phyloP scores from a whole-genome alignment of 306 rosid species.

The Casuarina cunninghamiana region DNA sequence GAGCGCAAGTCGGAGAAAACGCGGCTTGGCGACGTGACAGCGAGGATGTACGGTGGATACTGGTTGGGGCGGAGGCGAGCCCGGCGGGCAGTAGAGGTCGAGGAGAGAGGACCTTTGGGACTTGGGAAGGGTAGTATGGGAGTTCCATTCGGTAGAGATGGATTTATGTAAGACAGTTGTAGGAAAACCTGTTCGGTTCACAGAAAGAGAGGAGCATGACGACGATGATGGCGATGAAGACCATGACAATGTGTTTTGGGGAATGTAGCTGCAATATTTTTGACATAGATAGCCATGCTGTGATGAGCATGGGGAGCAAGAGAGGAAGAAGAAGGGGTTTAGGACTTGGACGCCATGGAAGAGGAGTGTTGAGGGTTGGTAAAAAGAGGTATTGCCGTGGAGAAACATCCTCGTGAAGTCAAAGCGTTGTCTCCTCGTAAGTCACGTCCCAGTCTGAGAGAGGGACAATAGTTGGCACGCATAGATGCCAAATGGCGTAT shows the following conservation, averaged over 20 bases:
- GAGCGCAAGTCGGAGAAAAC: slow-evolving; percentile 18
- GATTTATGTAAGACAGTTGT: slow-evolving; percentile 3
- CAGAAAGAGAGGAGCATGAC: slow-evolving; percentile 12
- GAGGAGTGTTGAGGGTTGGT: not conserved
- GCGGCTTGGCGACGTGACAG: slow-evolving; percentile 10
- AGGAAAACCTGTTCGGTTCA: slow-evolving; percentile 12
- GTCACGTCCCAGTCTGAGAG: not conserved
- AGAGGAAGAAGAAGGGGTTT: not conserved
- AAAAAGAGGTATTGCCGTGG: not conserved
- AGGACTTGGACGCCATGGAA: not conserved
- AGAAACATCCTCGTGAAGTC: not conserved
- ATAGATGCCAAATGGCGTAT: not conserved
- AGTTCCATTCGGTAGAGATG: slow-evolving; percentile 23
- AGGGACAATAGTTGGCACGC: not conserved
- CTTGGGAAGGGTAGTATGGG: slow-evolving; percentile 2
- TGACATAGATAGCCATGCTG: slow-evolving; percentile 29
- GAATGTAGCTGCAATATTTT: slow-evolving; percentile 40
- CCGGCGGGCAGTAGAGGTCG: slow-evolving; percentile 28
- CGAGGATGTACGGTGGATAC: slow-evolving; percentile 5
- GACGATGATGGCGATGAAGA: not conserved
- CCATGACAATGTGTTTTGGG: not conserved
- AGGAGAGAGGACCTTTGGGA: slow-evolving; percentile 20
- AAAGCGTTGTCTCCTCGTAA: not conserved
- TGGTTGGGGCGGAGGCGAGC: slow-evolving; percentile 22
- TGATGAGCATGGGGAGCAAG: not conserved